Evolutionary conservation across 805 yeast genomes (phyloP).

Genomic region (Saccharomyces jurei): DNA sequence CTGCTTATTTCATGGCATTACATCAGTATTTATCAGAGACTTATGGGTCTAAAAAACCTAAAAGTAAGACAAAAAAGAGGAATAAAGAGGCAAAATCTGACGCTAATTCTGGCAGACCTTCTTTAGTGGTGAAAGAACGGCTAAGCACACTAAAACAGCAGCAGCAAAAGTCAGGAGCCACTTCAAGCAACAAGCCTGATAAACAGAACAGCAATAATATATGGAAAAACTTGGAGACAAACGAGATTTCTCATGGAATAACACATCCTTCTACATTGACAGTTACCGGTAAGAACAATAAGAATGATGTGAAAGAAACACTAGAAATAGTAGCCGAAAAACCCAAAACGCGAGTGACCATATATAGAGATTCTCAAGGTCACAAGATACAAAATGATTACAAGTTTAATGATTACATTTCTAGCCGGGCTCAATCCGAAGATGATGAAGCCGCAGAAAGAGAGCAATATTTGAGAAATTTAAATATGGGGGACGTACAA

Average conservation of each 20-base stretch:
- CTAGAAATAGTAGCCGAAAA: not conserved
- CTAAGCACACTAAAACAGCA: not conserved
- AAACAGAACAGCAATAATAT: conserved; percentile 5
- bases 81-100: conserved; percentile 18
- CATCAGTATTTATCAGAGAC: conserved; percentile 40
- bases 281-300: conserved; percentile 9
- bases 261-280: not conserved
- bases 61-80: conserved; percentile 21
- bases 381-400: conserved; percentile 32
- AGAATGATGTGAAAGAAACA: not conserved
- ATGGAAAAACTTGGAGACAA: conserved; percentile 27
- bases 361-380: conserved; percentile 59
- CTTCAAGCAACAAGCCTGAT: not conserved
- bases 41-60: conserved; percentile 31
- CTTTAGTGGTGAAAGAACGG: not conserved
- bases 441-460: conserved; percentile 24
- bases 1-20: conserved; percentile 32
- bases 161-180: not conserved
- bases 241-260: conserved; percentile 8
- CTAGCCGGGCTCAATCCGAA: conserved; percentile 1
- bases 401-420: not conserved
- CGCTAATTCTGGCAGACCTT: not conserved
- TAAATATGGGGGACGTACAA: conserved; percentile 33
- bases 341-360: conserved; percentile 28
- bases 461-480: conserved; percentile 31